Evolutionary conservation across 495 filamentous ascomycete species (phyloP), one percentile per base, ranked within the genome.

Genomic region (Lophium mytilinum): DNA sequence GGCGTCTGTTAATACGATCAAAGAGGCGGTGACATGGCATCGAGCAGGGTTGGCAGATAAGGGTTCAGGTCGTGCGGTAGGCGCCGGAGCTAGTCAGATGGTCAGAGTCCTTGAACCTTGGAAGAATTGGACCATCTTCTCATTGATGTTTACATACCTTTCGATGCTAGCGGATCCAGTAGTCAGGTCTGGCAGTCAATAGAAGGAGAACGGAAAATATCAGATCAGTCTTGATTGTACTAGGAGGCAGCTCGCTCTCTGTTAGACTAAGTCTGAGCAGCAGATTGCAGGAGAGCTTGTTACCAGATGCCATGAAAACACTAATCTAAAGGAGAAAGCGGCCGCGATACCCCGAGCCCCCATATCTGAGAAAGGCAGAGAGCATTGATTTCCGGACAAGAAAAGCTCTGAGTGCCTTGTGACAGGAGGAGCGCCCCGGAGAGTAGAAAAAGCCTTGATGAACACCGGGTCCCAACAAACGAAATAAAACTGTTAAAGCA

Each of bases 401-500:
- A 49, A 52, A 50, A 56, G 50, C 18, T 30, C 9, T 41, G 19
- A 56, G 50, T n/a, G 41, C 47, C 43, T 37, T 53, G 30, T 46
- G 34, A 55, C 14, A 45, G 48, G 33, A 48, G 49, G 39, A 43
- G 45, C 45, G 51, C 55, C 56, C 45, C 53, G 55, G 17, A 56
- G 46, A 52, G 39, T n/a, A 42, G 15, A 54, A 11, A 56, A 54
- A 50, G 10, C 53, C 57, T 30, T 55, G 43, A 37, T 64, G 57
- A 64, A 64, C 62, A 64, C 62, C 62, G 54, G 56, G 57, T 37
- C 48, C 62, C 53, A 43, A 48, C 21, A 59, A 61, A 37, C 34
- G 47, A 61, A 45, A 39, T 53, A 45, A 60, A 61, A 51, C 30
- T 15, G 41, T 53, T 34, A 36, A 30, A 30, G 55, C 50, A 56